Evolutionary conservation across 2,329 filamentous ascomycete genomes (phyloP).

Genomic region (Emmonsiellopsis sp.): DNA sequence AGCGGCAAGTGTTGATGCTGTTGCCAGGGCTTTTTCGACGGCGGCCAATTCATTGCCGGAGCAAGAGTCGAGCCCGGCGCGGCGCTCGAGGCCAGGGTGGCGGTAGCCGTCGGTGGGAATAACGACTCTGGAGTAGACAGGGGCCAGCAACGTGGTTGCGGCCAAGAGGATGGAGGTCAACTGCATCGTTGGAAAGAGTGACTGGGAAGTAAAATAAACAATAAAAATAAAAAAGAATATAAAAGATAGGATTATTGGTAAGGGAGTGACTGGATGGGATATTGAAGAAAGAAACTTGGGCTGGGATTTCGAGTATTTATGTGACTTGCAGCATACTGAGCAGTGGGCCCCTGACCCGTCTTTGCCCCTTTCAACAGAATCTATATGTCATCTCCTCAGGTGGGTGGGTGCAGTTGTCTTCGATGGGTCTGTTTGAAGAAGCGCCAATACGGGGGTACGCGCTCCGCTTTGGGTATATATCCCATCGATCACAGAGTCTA

Average conservation of each 20-base stretch:
- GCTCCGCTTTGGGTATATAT: too few species aligned
- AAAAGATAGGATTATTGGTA: neutral
- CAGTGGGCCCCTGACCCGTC: too few species aligned
- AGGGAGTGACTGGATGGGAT: too few species aligned
- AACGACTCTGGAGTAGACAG: slow-evolving; percentile 1
- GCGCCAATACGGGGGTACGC: too few species aligned
- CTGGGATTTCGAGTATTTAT: too few species aligned
- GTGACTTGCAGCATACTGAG: too few species aligned
- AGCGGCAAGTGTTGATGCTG: neutral
- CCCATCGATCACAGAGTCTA: too few species aligned
- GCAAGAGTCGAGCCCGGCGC: neutral
- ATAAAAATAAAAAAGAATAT: neutral
- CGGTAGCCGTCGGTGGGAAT: neutral
- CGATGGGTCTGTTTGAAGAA: too few species aligned
- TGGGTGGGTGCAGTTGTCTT: too few species aligned
- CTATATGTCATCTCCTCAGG: too few species aligned
- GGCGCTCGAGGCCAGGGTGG: neutral
- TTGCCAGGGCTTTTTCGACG: neutral
- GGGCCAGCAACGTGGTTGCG: slow-evolving; percentile 1
- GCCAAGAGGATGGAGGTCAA: slow-evolving; percentile 3
- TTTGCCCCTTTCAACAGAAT: too few species aligned
- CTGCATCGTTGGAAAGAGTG: slow-evolving; percentile 3
- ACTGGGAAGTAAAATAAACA: neutral
- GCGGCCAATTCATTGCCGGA: neutral
- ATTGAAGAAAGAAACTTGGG: too few species aligned